Conservation (phyloP, 257 asterid species). For the Plectranthus barbatus region DNA sequence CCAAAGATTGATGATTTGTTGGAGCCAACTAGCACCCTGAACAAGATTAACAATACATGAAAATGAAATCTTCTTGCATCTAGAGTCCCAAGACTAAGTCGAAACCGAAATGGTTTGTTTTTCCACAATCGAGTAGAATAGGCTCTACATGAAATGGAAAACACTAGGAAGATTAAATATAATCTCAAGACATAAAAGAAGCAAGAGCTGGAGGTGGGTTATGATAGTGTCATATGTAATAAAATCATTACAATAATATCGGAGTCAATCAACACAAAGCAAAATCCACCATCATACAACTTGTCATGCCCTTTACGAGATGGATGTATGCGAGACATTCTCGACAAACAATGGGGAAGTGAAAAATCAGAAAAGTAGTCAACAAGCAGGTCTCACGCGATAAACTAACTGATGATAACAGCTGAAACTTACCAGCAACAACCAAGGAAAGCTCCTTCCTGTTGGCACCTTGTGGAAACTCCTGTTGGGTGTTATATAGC, state of each 20-base stretch:
- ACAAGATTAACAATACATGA: background rate
- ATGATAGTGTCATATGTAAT: background rate
- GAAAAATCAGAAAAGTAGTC: background rate
- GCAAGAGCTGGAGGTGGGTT: background rate
- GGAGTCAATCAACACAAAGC: background rate
- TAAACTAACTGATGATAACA: constrained; percentile 2
- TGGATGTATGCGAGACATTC: background rate
- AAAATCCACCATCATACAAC: background rate
- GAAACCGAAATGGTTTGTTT: background rate
- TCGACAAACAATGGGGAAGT: background rate
- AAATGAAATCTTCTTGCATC: background rate
- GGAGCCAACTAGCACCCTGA: background rate
- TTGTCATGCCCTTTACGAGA: background rate
- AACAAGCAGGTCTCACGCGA: background rate
- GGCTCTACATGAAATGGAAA: background rate
- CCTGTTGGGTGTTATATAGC: constrained; percentile 35
- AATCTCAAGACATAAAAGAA: background rate
- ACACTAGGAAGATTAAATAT: too few species aligned
- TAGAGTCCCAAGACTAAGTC: background rate
- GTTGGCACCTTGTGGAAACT: constrained; percentile 26
- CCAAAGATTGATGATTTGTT: background rate
- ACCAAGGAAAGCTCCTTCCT: constrained; percentile 49
- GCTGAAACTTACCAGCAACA: constrained; percentile 51
- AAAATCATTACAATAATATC: background rate
- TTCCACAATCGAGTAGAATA: background rate